phyloP scores from a whole-genome alignment of 805 yeast genomes.

The Ogataea nitratoaversa region DNA sequence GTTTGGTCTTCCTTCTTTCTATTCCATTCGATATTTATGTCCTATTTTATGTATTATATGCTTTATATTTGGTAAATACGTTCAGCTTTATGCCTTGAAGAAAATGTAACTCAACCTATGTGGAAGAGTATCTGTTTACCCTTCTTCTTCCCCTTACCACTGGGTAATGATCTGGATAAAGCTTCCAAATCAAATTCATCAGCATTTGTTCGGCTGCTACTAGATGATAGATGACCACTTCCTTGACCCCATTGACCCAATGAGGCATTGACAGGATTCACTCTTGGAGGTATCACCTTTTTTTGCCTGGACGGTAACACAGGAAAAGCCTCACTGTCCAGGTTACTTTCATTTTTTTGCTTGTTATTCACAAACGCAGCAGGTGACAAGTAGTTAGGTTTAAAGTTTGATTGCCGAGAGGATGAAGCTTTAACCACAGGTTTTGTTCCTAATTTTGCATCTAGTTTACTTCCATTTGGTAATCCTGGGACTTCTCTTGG shows the following conservation, averaged over 20 bases:
- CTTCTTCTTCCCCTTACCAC: constrained; percentile 36
- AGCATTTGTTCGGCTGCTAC: constrained; percentile 9
- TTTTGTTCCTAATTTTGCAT: constrained; percentile 3
- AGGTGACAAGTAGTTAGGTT: constrained; percentile 12
- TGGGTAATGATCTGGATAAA: constrained; percentile 18
- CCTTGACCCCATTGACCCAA: constrained; percentile 32
- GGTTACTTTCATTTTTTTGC: constrained; percentile 1
- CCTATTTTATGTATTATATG: too few relatives aligned
- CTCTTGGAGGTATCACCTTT: constrained; percentile 52
- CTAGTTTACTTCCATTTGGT: constrained; percentile 13
- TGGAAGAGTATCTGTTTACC: constrained; percentile 52
- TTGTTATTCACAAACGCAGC: not conserved
- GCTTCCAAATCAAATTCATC: constrained; percentile 20
- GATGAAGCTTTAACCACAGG: constrained; percentile 11
- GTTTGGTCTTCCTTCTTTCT: too few relatives aligned
- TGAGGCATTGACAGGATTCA: constrained; percentile 41
- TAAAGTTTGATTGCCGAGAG: constrained; percentile 8
- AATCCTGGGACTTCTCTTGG: not conserved
- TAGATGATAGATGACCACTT: not conserved
- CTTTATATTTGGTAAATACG: too few relatives aligned
- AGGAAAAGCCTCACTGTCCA: constrained; percentile 27
- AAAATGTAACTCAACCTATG: too few relatives aligned
- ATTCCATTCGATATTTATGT: too few relatives aligned
- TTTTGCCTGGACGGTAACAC: constrained; percentile 35
- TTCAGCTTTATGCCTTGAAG: too few relatives aligned